Percentiles rank a stretch among this genome's conserved stretches.
These are phyloP conservation scores for Curvularia sp. DNA, from an alignment of 2,329 filamentous ascomycete genomes.

Conservation along the genomic window DNA sequence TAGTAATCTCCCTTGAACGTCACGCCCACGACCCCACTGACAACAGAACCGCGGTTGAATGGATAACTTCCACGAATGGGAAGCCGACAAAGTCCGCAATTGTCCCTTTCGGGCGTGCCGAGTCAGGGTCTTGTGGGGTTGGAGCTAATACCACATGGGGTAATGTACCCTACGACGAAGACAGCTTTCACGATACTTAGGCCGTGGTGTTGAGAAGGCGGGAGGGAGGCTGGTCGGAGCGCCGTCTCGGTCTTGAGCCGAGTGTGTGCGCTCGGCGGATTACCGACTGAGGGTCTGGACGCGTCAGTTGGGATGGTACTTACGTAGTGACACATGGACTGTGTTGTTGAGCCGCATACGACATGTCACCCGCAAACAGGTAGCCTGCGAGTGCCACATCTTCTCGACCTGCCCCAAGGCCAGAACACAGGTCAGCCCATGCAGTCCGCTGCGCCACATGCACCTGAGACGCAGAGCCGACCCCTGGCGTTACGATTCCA, in stretches of 20 bases:
- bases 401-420: neutral
- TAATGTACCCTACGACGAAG: conserved; percentile 15
- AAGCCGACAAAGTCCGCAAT: conserved; percentile 22
- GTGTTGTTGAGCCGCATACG: neutral
- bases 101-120: neutral
- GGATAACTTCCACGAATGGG: conserved; percentile 36
- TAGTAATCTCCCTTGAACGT: conserved; percentile 11
- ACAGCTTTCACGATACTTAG: conserved; percentile 26
- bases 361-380: neutral
- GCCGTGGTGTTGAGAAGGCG: conserved; percentile 27
- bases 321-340: neutral
- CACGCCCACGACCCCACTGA: conserved; percentile 2
- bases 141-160: conserved; percentile 13
- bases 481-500: neutral
- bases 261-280: conserved; percentile 1
- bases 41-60: conserved; percentile 5
- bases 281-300: conserved; percentile 8
- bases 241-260: conserved; percentile 11
- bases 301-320: neutral
- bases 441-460: conserved; percentile 12
- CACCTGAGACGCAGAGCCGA: conserved; percentile 9
- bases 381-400: neutral
- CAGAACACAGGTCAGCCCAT: conserved; percentile 11
- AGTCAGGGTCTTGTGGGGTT: neutral
- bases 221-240: conserved; percentile 5